Evolutionary conservation across 2,329 filamentous ascomycete genomes (phyloP).

Genomic region (Laburnicola sp.): DNA sequence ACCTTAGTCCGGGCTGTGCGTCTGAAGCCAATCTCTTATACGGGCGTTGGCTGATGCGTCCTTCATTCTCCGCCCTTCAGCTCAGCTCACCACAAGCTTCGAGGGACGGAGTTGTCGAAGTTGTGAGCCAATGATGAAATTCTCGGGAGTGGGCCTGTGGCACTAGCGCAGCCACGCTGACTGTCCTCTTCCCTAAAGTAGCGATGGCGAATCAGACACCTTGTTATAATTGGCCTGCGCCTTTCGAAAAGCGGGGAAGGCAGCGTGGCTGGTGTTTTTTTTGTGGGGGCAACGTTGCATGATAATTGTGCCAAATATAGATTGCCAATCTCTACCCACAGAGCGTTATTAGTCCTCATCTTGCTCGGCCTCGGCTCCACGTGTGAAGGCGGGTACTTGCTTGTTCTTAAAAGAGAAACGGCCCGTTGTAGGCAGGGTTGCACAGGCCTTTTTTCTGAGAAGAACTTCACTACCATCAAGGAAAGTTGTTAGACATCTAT

Average conservation of each 20-base stretch:
- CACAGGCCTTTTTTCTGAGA: no score
- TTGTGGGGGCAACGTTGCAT: not conserved
- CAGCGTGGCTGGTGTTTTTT: constrained; percentile 8
- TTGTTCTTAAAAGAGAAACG: no score
- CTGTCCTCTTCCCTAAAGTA: not conserved
- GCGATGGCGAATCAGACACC: not conserved
- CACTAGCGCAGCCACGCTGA: constrained; percentile 4
- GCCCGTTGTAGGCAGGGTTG: no score
- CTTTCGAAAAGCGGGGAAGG: not conserved
- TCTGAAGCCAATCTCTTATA: not conserved
- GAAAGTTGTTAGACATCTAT: no score
- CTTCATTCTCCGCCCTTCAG: not conserved
- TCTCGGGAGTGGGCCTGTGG: not conserved
- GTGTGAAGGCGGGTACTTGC: no score
- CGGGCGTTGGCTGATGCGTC: not conserved
- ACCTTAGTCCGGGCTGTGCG: not conserved
- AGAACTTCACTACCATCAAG: no score
- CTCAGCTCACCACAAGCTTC: not conserved
- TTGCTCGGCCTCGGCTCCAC: no score
- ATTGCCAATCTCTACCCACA: not conserved
- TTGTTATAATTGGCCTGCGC: not conserved
- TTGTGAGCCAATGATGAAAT: constrained; percentile 1
- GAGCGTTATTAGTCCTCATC: no score
- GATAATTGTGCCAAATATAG: constrained; percentile 3
- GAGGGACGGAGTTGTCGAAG: not conserved